These are phyloP conservation scores for Macaranga tanarius DNA, from an alignment of 441 rosid species.

Conservation along the genomic window DNA sequence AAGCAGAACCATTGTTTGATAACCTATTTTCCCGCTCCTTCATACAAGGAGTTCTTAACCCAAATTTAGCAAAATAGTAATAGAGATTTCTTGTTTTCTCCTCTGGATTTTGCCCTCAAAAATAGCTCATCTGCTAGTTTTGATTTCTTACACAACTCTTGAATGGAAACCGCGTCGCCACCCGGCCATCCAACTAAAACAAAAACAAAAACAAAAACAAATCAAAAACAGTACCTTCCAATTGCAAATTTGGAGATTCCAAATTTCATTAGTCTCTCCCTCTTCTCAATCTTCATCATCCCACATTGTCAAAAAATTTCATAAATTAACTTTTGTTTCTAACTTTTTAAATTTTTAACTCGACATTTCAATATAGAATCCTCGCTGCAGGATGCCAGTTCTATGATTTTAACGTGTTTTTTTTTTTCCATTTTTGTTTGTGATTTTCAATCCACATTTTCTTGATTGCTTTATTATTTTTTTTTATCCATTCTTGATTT, in stretches of 20 bases:
- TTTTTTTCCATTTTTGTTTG: too few species aligned
- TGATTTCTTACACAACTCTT: slow-evolving; percentile 19
- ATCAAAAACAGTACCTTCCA: background rate
- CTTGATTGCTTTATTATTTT: background rate
- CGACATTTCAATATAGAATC: too few species aligned
- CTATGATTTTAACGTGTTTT: too few species aligned
- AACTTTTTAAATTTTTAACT: too few species aligned
- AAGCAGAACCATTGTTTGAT: background rate
- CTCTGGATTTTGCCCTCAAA: slow-evolving; percentile 24
- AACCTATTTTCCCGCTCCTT: slow-evolving; percentile 32
- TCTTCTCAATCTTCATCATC: slow-evolving; percentile 22
- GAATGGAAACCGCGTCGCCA: slow-evolving; percentile 22
- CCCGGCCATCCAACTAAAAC: slow-evolving; percentile 16
- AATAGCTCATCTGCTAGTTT: slow-evolving; percentile 32
- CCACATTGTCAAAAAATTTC: too few species aligned
- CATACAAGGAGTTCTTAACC: background rate
- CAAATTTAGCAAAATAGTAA: slow-evolving; percentile 21
- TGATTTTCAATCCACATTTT: background rate
- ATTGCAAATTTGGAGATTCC: background rate
- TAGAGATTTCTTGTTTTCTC: slow-evolving; percentile 1
- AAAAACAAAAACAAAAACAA: background rate
- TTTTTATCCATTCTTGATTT: background rate
- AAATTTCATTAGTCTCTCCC: background rate
- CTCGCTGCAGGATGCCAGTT: too few species aligned
- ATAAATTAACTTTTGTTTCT: too few species aligned